Evolutionary conservation across 2,329 filamentous ascomycete genomes (phyloP).

Genomic region (Phyllosticta citriasiana): DNA sequence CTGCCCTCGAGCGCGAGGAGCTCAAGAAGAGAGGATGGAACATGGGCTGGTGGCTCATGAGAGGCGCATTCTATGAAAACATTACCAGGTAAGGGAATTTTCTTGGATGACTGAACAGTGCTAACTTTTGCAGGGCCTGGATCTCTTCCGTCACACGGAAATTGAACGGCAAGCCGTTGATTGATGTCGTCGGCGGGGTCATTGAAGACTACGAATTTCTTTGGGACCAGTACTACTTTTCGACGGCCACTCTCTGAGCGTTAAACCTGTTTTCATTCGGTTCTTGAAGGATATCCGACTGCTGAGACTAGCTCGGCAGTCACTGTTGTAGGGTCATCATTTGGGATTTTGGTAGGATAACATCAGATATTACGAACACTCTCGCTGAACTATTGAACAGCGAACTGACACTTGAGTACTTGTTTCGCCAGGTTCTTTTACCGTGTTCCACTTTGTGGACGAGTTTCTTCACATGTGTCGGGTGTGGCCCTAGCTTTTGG

Average conservation of each 20-base stretch:
- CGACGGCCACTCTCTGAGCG: constrained; percentile 46
- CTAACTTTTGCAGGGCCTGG: constrained; percentile 35
- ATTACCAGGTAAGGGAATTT: constrained; percentile 52
- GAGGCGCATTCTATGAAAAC: constrained; percentile 93
- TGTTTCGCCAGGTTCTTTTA: too few relatives aligned
- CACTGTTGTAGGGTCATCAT: not conserved
- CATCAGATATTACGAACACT: not conserved
- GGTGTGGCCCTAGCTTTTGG: too few relatives aligned
- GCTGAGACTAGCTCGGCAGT: not conserved
- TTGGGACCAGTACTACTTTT: constrained; percentile 97
- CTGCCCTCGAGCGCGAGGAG: constrained; percentile 81
- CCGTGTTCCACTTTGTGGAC: too few relatives aligned
- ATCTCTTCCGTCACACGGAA: constrained; percentile 61
- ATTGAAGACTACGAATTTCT: constrained; percentile 95
- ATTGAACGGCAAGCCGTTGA: constrained; percentile 62
- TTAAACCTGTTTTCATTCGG: not conserved
- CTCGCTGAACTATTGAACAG: too few relatives aligned
- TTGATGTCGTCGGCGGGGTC: constrained; percentile 73
- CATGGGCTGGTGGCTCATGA: constrained; percentile 92
- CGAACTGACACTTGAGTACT: too few relatives aligned
- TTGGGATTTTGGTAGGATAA: not conserved
- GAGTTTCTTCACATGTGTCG: too few relatives aligned
- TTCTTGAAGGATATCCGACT: constrained; percentile 8
- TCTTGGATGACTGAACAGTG: not conserved
- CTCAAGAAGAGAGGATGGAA: constrained; percentile 79